These are phyloP conservation scores for Curvularia sp. DNA, from an alignment of 2,329 filamentous ascomycete species.

Conservation along the genomic window DNA sequence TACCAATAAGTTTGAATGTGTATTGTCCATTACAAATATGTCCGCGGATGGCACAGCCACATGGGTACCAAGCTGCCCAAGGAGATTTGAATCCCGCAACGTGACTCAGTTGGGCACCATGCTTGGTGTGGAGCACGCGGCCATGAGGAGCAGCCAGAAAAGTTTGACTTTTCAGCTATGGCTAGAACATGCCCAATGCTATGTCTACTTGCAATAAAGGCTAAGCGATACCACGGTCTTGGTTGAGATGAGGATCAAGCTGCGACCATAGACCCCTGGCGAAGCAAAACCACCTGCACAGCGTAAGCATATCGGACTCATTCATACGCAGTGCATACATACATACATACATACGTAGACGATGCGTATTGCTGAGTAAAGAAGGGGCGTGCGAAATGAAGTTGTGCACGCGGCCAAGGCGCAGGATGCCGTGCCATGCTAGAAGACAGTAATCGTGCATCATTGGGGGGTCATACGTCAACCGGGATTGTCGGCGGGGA, in stretches of 20 bases:
- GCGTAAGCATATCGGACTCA: neutral
- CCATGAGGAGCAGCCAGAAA: neutral
- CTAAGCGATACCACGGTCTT: constrained; percentile 6
- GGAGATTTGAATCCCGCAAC: neutral
- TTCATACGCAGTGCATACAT: neutral
- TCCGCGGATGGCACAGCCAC: neutral
- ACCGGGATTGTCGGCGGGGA: constrained; percentile 23
- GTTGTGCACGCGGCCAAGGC: constrained; percentile 20
- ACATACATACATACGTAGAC: too few relatives aligned
- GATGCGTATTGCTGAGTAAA: neutral
- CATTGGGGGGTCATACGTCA: constrained; percentile 8
- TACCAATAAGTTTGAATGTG: neutral
- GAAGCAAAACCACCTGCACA: neutral
- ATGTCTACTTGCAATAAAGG: constrained; percentile 7
- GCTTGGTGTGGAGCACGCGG: neutral
- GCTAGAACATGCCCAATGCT: constrained; percentile 9
- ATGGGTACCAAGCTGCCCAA: neutral
- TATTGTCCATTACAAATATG: neutral
- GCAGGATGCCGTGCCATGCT: constrained; percentile 25
- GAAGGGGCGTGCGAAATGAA: constrained; percentile 1
- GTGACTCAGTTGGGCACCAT: neutral
- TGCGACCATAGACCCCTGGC: neutral
- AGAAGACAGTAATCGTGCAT: constrained; percentile 5
- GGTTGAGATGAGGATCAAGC: neutral
- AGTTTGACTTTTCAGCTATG: constrained; percentile 9